Evolutionary conservation across 108 stramenopile genomes (phyloP).

Genomic region (Nitzschia putrida): DNA sequence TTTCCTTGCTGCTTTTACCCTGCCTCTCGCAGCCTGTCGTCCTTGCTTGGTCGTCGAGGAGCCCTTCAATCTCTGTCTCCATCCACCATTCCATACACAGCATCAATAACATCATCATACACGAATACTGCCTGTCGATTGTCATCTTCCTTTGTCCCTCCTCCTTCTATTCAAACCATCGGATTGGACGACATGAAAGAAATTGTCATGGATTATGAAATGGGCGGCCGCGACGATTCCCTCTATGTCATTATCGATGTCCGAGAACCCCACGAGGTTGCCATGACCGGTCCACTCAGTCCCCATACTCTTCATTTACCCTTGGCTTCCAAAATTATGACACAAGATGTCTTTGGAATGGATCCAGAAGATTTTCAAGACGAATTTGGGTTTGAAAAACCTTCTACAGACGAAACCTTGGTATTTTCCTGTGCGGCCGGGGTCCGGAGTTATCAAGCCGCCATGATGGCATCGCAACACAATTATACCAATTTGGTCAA

Average conservation of each 20-base stretch:
- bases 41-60: too few relatives aligned
- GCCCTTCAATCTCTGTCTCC: too few relatives aligned
- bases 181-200: constrained; percentile 57
- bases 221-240: constrained; percentile 61
- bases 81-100: too few relatives aligned
- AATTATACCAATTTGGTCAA: constrained; percentile 77
- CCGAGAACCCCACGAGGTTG: constrained; percentile 54
- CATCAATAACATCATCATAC: too few relatives aligned
- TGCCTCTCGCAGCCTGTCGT: too few relatives aligned
- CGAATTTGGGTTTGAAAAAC: constrained; percentile 69
- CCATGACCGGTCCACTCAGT: constrained; percentile 62
- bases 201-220: constrained; percentile 68
- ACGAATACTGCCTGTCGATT: too few relatives aligned
- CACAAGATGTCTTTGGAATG: constrained; percentile 52
- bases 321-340: constrained; percentile 42
- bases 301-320: constrained; percentile 63
- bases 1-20: too few relatives aligned
- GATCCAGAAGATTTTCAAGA: constrained; percentile 83
- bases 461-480: constrained; percentile 54
- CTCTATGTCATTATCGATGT: constrained; percentile 78
- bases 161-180: constrained; percentile 8
- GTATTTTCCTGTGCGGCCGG: constrained; percentile 80
- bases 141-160: too few relatives aligned
- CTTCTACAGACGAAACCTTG: constrained; percentile 56
- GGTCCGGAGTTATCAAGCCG: constrained; percentile 61